Evolutionary conservation across 192 early-diverging fungal species (phyloP).

Genomic region (Gamsiella multidivaricata): DNA sequence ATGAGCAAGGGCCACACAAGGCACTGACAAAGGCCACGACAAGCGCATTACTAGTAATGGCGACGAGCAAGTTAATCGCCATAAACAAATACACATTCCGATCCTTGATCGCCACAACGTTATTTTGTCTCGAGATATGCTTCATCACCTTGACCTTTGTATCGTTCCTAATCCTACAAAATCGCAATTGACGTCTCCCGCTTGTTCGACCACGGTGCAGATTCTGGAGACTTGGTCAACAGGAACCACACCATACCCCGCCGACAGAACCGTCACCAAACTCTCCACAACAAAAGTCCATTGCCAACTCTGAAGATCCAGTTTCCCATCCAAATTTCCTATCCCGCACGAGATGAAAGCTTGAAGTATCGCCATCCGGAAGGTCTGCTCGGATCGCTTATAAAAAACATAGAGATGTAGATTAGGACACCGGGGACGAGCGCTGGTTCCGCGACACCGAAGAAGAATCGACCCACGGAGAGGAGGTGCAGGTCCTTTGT

Average conservation of each 20-base stretch:
- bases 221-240: constrained; percentile 38
- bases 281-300: constrained; percentile 55
- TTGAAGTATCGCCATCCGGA: constrained; percentile 63
- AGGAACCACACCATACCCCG: constrained; percentile 21
- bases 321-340: constrained; percentile 58
- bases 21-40: neutral
- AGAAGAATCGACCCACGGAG: constrained; percentile 10
- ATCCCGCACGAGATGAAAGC: constrained; percentile 66
- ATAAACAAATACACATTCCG: constrained; percentile 40
- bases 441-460: constrained; percentile 55
- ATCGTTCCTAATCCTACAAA: constrained; percentile 42
- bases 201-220: constrained; percentile 35
- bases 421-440: constrained; percentile 67
- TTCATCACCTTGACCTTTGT: constrained; percentile 43
- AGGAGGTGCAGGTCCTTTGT: constrained; percentile 5
- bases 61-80: constrained; percentile 21
- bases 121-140: constrained; percentile 16
- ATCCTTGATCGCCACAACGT: constrained; percentile 33
- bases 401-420: constrained; percentile 69
- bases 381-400: constrained; percentile 62
- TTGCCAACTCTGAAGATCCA: constrained; percentile 62
- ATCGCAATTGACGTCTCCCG: constrained; percentile 41
- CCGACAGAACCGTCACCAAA: constrained; percentile 8
- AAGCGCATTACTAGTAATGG: neutral
- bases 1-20: no score